These are phyloP conservation scores for Colletotrichum tofieldiae DNA, from an alignment of 2,329 filamentous ascomycete species.

Conservation along the genomic window DNA sequence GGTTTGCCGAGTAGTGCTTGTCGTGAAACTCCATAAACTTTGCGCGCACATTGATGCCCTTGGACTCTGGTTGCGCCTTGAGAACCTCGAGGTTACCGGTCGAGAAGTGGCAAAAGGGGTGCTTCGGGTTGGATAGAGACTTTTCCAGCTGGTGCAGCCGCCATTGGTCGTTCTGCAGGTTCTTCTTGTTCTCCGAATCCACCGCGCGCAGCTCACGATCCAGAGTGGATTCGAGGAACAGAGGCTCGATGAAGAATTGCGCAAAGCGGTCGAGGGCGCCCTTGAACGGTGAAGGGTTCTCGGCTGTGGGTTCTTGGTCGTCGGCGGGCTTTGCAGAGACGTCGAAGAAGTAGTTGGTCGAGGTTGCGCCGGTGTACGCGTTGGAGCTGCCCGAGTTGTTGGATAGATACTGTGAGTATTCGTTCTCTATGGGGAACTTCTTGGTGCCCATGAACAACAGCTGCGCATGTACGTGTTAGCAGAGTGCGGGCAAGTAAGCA, in stretches of 20 bases:
- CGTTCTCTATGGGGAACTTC: conserved; percentile 97
- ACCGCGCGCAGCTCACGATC: conserved; percentile 91
- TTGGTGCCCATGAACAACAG: conserved; percentile 98
- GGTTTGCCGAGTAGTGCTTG: conserved; percentile 91
- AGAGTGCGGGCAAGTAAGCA: conserved; percentile 18
- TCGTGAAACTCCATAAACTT: conserved; percentile 95
- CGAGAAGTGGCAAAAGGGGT: conserved; percentile 92
- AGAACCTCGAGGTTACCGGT: conserved; percentile 91
- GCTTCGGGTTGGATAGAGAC: conserved; percentile 86
- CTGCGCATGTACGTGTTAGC: conserved; percentile 52
- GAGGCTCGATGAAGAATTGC: conserved; percentile 91
- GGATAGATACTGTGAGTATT: conserved; percentile 93
- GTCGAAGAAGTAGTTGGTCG: conserved; percentile 99
- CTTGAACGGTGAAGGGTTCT: conserved; percentile 75
- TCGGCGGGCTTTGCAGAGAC: conserved; percentile 85
- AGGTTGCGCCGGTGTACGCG: conserved; percentile 92
- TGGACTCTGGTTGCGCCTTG: conserved; percentile 84
- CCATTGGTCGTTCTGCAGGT: conserved; percentile 92
- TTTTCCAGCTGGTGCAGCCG: conserved; percentile 90
- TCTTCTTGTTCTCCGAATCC: conserved; percentile 98
- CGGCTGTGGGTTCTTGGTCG: conserved; percentile 67
- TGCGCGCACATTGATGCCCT: conserved; percentile 87
- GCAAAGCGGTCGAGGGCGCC: conserved; percentile 92
- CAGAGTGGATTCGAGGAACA: conserved; percentile 88
- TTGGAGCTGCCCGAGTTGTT: conserved; percentile 94